These are phyloP conservation scores for Biscutella auriculata DNA, from an alignment of 441 rosid species.

Conservation along the genomic window DNA sequence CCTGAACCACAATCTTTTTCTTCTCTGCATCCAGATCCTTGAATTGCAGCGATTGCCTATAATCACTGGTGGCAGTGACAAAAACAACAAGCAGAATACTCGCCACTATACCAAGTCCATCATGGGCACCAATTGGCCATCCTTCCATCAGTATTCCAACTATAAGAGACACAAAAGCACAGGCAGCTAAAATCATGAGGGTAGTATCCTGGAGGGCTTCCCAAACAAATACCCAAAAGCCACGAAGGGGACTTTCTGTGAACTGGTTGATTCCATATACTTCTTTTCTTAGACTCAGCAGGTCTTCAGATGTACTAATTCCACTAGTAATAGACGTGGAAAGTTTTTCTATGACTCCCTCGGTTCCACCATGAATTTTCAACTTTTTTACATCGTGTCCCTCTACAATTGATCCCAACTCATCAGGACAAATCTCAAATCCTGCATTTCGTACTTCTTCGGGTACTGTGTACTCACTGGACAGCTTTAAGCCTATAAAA, in stretches of 20 bases:
- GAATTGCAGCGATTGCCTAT: constrained; percentile 64
- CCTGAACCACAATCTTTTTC: constrained; percentile 59
- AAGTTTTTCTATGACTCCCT: constrained; percentile 51
- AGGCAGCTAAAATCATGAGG: constrained; percentile 58
- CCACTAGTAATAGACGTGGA: constrained; percentile 48
- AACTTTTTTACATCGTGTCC: constrained; percentile 76
- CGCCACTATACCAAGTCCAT: constrained; percentile 68
- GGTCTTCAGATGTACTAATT: constrained; percentile 37
- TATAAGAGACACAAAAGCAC: constrained; percentile 52
- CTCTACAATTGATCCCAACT: constrained; percentile 74
- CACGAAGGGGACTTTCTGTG: constrained; percentile 53
- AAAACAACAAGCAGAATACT: constrained; percentile 65
- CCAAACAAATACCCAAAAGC: constrained; percentile 77
- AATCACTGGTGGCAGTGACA: constrained; percentile 75
- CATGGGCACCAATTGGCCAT: constrained; percentile 74
- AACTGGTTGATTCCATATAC: constrained; percentile 75
- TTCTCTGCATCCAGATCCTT: constrained; percentile 67
- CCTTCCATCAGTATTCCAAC: constrained; percentile 72
- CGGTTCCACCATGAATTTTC: constrained; percentile 61
- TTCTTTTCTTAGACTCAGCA: constrained; percentile 32
- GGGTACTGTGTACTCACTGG: constrained; percentile 63
- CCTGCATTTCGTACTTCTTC: constrained; percentile 66
- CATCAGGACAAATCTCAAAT: constrained; percentile 80
- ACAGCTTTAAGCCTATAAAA: constrained; percentile 44
- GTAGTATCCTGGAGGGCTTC: constrained; percentile 74